A percentile compares a stretch with the other conserved stretches of the same genome.
Evolutionary conservation across 148 eudicot species (phyloP).

Genomic region (Arbutus unedo): DNA sequence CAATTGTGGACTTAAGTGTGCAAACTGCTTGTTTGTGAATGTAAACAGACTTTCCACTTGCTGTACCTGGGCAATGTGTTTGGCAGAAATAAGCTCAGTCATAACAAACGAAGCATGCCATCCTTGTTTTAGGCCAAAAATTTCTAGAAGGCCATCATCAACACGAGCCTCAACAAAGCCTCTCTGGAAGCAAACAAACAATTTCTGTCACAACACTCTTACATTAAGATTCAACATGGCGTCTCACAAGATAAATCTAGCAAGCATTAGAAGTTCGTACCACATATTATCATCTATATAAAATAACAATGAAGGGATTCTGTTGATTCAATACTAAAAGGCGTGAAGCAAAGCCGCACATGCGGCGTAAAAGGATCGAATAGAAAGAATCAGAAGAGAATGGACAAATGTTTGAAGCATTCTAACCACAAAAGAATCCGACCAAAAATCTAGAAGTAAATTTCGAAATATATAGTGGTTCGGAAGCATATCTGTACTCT

Average conservation of each 20-base stretch:
- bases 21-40: neutral
- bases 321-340: too few relatives aligned
- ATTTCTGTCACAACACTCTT: neutral
- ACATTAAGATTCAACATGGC: conserved; percentile 1
- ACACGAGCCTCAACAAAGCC: conserved; percentile 89
- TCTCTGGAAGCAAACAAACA: conserved; percentile 41
- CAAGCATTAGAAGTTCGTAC: neutral
- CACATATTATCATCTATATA: neutral
- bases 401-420: too few relatives aligned
- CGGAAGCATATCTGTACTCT: too few relatives aligned
- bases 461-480: too few relatives aligned
- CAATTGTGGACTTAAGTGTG: too few relatives aligned
- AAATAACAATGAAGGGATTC: neutral
- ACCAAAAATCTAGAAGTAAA: too few relatives aligned
- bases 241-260: neutral
- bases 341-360: too few relatives aligned
- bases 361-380: too few relatives aligned
- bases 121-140: conserved; percentile 90
- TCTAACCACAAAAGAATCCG: too few relatives aligned
- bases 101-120: conserved; percentile 98
- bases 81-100: conserved; percentile 87
- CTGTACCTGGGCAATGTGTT: conserved; percentile 89
- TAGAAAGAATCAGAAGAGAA: too few relatives aligned
- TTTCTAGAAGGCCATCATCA: conserved; percentile 84
- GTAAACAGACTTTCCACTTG: neutral